Evolutionary conservation across 2,329 filamentous ascomycete species (phyloP).

Genomic region (Geosmithia flava): DNA sequence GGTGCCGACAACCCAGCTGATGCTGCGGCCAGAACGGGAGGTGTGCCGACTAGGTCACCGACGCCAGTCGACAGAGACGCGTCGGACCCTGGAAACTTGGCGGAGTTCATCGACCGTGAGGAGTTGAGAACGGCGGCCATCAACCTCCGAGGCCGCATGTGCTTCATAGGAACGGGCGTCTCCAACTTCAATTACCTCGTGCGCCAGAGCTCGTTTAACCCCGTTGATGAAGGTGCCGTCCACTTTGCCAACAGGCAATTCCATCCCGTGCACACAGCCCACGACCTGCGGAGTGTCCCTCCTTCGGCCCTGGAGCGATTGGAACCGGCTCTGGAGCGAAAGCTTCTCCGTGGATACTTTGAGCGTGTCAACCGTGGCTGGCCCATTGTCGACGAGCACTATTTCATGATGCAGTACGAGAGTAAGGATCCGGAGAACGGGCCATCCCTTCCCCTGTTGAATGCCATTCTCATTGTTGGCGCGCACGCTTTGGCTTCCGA

Average conservation of each 20-base stretch:
- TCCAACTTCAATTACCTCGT: conserved; percentile 44
- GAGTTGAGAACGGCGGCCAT: conserved; percentile 31
- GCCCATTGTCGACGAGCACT: conserved; percentile 36
- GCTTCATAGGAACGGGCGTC: conserved; percentile 41
- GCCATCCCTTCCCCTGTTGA: conserved; percentile 33
- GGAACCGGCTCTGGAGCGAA: conserved; percentile 31
- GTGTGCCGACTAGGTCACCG: neutral
- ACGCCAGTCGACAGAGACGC: conserved; percentile 14
- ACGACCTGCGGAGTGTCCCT: conserved; percentile 21
- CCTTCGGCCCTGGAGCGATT: conserved; percentile 35
- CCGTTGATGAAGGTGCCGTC: conserved; percentile 11
- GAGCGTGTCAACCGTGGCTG: conserved; percentile 35
- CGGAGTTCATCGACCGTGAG: conserved; percentile 36
- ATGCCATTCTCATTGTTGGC: conserved; percentile 37
- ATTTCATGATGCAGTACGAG: conserved; percentile 36
- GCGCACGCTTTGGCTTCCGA: conserved; percentile 31
- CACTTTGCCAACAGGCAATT: conserved; percentile 21
- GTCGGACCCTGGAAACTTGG: conserved; percentile 30
- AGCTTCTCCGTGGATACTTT: conserved; percentile 38
- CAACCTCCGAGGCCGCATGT: conserved; percentile 31
- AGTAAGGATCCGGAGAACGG: conserved; percentile 28
- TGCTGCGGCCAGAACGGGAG: neutral
- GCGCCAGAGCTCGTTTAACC: conserved; percentile 26
- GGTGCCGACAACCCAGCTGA: neutral
- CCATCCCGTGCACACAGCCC: conserved; percentile 24